A percentile compares a stretch with the other conserved stretches of the same genome.
These are phyloP conservation scores for Spongispora temasekensis DNA, from an alignment of 1,284 basidiomycete genomes.

Conservation along the genomic window DNA sequence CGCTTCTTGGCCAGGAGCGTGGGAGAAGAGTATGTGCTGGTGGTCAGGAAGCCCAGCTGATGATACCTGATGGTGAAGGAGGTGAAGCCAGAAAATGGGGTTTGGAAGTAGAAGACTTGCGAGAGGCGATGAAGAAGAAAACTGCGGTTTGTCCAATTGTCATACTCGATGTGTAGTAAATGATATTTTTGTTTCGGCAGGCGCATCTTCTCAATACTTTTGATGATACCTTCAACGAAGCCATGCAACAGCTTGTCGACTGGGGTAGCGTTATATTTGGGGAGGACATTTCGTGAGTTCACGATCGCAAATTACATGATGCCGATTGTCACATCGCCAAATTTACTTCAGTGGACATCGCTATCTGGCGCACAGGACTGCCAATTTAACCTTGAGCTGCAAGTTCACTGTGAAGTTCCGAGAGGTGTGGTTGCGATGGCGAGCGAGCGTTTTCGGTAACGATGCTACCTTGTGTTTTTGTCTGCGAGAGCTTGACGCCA, in stretches of 20 bases:
- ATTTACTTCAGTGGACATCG: slow-evolving; percentile 57
- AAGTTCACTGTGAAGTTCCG: slow-evolving; percentile 67
- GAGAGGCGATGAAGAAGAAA: slow-evolving; percentile 55
- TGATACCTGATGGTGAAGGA: slow-evolving; percentile 48
- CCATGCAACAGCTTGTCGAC: slow-evolving; percentile 77
- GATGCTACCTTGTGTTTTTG: slow-evolving; percentile 14
- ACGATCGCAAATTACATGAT: slow-evolving; percentile 25
- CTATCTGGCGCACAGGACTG: slow-evolving; percentile 77
- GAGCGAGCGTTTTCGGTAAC: slow-evolving; percentile 66
- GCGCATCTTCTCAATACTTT: slow-evolving; percentile 54
- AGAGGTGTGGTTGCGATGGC: slow-evolving; percentile 72
- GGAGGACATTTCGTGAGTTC: slow-evolving; percentile 69
- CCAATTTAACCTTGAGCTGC: slow-evolving; percentile 74
- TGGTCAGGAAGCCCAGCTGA: slow-evolving; percentile 35
- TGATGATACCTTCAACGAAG: slow-evolving; percentile 76
- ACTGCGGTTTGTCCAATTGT: slow-evolving; percentile 47
- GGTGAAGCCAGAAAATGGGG: slow-evolving; percentile 80
- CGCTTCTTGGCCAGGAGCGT: slow-evolving; percentile 64
- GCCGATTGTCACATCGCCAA: slow-evolving; percentile 23
- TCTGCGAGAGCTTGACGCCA: slow-evolving; percentile 20
- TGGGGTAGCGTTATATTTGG: slow-evolving; percentile 81
- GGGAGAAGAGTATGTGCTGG: slow-evolving; percentile 74
- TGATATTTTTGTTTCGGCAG: slow-evolving; percentile 38
- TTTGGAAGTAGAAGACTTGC: slow-evolving; percentile 55
- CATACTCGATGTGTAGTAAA: slow-evolving; percentile 11